Evolutionary conservation across 257 asterid species (phyloP), one percentile per base, ranked within the genome.

Genomic region (Salvia hispanica): DNA sequence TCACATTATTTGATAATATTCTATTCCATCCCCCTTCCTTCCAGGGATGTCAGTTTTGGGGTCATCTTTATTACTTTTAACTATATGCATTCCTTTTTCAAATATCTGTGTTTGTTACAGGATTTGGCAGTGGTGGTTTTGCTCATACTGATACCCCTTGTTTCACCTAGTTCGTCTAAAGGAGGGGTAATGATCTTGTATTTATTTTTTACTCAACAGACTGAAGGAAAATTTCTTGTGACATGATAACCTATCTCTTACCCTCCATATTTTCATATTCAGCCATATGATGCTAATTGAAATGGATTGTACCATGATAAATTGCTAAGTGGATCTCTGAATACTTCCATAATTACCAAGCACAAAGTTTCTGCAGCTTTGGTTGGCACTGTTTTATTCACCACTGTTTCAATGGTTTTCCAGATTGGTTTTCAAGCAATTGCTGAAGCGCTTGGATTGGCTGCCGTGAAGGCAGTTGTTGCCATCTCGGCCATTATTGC

Each of bases 41-140:
- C 48, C 46, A 18, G 13, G 40, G 25, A 62, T 13, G 54, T 31
- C 43, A 7, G 28, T 63, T 67, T 55, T 4, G 66, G 67, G 56
- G 36, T 13, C 44, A 13, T 44, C 51, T 67, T 67, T 5, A 25
- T 74, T 65, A 9, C 64, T 31, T 69, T 59, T 72, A 58, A 53
- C 59, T 57, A 33, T 55, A 44, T 74, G 74, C 69, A 62, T 42
- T 51, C 70, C 34, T 66, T 68, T 74, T 52, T 54, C 66, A 53
- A 48, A 67, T 67, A 69, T 66, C 45, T 71, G 36, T 50, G 48
- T 75, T 58, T 69, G 72, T 72, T 62, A 43, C 81, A 92, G 98
- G 99, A 94, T 81, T 76, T 94, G 86, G 99, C 99, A 18, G 99
- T 94, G 81, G 99, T 94, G 81, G 99, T 94, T 73, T 82, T 94